Evolutionary conservation across 345 rosid species (phyloP), one percentile per base, ranked within the genome.

Genomic region (Luvunga scandens): DNA sequence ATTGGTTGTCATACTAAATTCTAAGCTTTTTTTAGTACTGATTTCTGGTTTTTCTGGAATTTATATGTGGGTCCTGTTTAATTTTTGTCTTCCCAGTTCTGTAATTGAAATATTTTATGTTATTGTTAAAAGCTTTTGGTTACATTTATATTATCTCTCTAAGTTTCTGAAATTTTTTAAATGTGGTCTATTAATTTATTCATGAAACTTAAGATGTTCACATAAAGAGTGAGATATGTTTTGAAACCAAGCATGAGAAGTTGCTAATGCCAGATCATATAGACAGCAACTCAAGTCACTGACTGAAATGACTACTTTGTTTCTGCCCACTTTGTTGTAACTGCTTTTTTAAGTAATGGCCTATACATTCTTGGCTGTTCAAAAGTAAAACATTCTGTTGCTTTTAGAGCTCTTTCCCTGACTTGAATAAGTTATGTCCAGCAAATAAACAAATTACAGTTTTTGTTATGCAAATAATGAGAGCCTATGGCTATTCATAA

Each of bases 391-490:
- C 48, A 9, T 16, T 25, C 24, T 34, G 50, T 6, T 8, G 9
- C 48, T 34, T 24, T 9, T 55, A 55, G 19, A 55, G 55, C 53
- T 66, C 9, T 9, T 55, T 57, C 22, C 56, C 63, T 56, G 36
- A 53, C 67, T 77, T 73, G 69, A 48, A 22, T 25, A 42, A 56
- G 30, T 66, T 71, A 10, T 1, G 24, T 18, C 62, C 22, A 36
- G 39, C 27, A 50, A 33, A 31, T 56, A 50, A 73, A 57, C 50
- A 53, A 62, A 27, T 42, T 24, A 36, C 31, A 72, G 31, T 18
- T 22, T 5, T 53, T 81, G 31, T 77, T 73, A 2, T 69, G 53
- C 65, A 60, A 42, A 82, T 63, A 33, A 4, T 59, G 34, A 31
- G 33, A n/a, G 48, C 59, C 13, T 16, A 18, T 31, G n/a, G 56